Base-by-base conservation (phyloP, 1,284 basidiomycete genomes). In the Ustilago cynodontis region DNA sequence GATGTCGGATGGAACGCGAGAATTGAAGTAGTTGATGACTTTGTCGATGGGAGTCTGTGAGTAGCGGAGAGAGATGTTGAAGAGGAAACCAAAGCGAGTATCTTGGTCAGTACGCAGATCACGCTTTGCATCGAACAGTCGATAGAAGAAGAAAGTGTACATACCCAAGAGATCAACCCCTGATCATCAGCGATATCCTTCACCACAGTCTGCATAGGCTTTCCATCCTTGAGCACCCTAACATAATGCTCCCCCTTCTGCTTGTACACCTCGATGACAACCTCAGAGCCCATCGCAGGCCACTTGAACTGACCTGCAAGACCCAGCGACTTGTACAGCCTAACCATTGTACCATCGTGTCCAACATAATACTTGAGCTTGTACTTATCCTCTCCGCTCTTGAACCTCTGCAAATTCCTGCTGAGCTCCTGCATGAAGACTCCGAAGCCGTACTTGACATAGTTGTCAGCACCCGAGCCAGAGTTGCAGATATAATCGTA, bases 401-500 rank as follows among this genome's bases (percentile, higher is more conserved):
- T 43, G 18, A 79, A 45, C 0, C 22, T 18, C 22, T 73, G 45
- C 10, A 80, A 31, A 37, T 68, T 67, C 2, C 70, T 37, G 10
- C 59, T 55, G 39, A 80, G 60, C 37, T 80, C 79, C 16, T 73
- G 64, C 13, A 75, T 49, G 3, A 80, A 77, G 14, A 71, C 71
- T 13, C 73, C 79, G 31, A 77, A 76, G 14, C 69, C 64, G 61
- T 80, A 80, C 50, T 62, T 66, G 45, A 77, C 73, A 49, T 79
- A 80, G 47, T 79, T 75, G 51, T 80, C 79, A 5, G 79, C 77
- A 18, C 56, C 52, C 9, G 61, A 28, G 16, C 65, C 66, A n/a
- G 62, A 66, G 64, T 80, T 80, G 77, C 79, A 80, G 61, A 80
- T 80, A 54, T 74, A 80, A 58, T 80, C 70, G 66, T 80, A 80